Conservation (phyloP, 2,329 filamentous ascomycete species). For the Colletotrichum lini region DNA sequence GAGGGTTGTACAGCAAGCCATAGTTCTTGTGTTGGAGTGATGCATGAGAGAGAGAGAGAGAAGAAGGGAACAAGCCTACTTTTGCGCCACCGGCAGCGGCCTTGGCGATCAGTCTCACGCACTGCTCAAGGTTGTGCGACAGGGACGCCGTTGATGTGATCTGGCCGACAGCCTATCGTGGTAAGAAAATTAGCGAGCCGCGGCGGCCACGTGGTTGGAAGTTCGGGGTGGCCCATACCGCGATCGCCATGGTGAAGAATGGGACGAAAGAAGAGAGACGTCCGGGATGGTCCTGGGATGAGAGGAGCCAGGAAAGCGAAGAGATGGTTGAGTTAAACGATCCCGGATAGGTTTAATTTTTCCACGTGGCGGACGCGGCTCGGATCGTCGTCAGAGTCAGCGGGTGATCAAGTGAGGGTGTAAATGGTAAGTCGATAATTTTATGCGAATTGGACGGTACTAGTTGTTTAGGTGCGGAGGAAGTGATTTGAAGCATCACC, state of each 20-base stretch:
- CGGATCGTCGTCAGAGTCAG: background rate
- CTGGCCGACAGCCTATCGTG: constrained; percentile 83
- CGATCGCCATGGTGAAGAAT: constrained; percentile 47
- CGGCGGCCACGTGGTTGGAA: constrained; percentile 19
- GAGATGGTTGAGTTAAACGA: background rate
- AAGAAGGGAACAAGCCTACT: constrained; percentile 59
- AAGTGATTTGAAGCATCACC: background rate
- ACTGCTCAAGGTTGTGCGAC: constrained; percentile 84
- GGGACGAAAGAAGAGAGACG: constrained; percentile 14
- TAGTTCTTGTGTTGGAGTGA: background rate
- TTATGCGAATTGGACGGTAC: background rate
- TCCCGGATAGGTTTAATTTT: too few relatives aligned
- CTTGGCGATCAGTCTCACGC: constrained; percentile 78
- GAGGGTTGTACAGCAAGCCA: background rate
- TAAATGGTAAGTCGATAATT: constrained; percentile 5
- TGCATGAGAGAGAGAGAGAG: background rate
- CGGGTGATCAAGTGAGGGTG: too few relatives aligned
- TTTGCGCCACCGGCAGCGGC: constrained; percentile 84
- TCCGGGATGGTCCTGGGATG: constrained; percentile 2
- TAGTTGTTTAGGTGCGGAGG: background rate
- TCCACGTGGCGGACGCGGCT: background rate
- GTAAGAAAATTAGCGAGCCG: constrained; percentile 16
- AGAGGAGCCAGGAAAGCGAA: background rate
- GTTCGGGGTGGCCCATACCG: constrained; percentile 44
- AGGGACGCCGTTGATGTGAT: constrained; percentile 88